Evolutionary conservation across 345 rosid genomes (phyloP).

Genomic region (Eucalyptus pauciflora): DNA sequence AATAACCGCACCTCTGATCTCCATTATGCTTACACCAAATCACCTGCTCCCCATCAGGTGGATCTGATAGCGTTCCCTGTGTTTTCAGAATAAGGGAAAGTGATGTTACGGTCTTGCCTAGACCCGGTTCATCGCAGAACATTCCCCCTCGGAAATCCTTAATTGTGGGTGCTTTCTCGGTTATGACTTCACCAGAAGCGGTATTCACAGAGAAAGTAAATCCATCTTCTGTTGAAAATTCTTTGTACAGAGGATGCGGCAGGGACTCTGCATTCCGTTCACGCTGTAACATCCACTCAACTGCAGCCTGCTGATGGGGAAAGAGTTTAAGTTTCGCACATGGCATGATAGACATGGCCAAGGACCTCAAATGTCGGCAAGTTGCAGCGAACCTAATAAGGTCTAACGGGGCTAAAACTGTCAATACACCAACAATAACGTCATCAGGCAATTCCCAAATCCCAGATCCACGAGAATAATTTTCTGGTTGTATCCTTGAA

Average conservation of each 20-base stretch:
- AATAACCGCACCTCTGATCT: conserved; percentile 64
- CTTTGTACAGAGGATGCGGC: conserved; percentile 63
- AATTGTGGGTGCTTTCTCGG: conserved; percentile 52
- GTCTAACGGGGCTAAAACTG: conserved; percentile 42
- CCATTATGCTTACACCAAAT: conserved; percentile 66
- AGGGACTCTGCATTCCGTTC: conserved; percentile 49
- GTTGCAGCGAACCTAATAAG: conserved; percentile 62
- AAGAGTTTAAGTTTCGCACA: conserved; percentile 81
- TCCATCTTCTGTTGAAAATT: conserved; percentile 63
- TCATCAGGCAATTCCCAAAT: conserved; percentile 75
- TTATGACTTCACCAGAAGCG: conserved; percentile 60
- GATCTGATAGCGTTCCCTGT: conserved; percentile 71
- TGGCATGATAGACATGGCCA: conserved; percentile 65
- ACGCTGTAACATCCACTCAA: conserved; percentile 91
- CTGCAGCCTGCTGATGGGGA: conserved; percentile 93
- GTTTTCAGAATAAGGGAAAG: conserved; percentile 87
- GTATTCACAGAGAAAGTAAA: conserved; percentile 47
- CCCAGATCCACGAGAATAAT: conserved; percentile 26
- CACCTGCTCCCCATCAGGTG: conserved; percentile 61
- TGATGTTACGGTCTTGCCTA: conserved; percentile 93
- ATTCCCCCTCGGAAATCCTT: conserved; percentile 87
- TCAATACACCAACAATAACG: conserved; percentile 40
- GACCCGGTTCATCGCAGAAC: conserved; percentile 99
- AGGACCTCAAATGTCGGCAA: conserved; percentile 60
- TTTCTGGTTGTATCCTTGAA: conserved; percentile 36